Evolutionary conservation across 2,329 filamentous ascomycete genomes (phyloP).

Genomic region (Calonectria pauciramosa): DNA sequence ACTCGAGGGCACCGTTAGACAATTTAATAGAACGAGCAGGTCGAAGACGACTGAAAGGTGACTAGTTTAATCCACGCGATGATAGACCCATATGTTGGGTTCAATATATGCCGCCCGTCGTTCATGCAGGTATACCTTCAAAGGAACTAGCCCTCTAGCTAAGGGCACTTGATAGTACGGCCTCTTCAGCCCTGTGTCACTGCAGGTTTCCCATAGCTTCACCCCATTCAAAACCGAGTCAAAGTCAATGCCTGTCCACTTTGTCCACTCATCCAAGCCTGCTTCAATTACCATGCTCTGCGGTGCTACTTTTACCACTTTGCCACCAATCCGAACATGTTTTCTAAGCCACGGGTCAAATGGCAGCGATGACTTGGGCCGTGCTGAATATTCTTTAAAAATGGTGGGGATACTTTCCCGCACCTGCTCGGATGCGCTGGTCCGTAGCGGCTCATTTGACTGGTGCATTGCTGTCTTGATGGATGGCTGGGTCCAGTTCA

Average conservation of each 20-base stretch:
- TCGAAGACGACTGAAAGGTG: neutral
- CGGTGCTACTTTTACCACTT: neutral
- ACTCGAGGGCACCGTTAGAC: rapidly evolving
- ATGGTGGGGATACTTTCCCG: neutral
- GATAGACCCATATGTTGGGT: neutral
- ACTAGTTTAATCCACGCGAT: neutral
- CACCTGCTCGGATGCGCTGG: neutral
- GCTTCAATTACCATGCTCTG: neutral
- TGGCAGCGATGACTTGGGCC: neutral
- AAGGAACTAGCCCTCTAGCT: neutral
- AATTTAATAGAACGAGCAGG: neutral
- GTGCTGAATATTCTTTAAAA: neutral
- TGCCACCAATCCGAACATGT: neutral
- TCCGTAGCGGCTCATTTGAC: neutral
- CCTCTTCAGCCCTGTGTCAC: neutral
- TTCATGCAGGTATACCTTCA: neutral
- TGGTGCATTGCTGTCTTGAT: neutral
- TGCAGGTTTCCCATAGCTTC: neutral
- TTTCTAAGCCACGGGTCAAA: neutral
- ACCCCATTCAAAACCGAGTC: neutral
- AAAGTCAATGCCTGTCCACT: neutral
- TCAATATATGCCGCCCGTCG: neutral
- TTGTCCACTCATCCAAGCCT: neutral
- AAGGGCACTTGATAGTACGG: neutral
- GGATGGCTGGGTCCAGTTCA: neutral